Conservation (phyloP, 495 filamentous ascomycete species). For the Penicillium parvum region DNA sequence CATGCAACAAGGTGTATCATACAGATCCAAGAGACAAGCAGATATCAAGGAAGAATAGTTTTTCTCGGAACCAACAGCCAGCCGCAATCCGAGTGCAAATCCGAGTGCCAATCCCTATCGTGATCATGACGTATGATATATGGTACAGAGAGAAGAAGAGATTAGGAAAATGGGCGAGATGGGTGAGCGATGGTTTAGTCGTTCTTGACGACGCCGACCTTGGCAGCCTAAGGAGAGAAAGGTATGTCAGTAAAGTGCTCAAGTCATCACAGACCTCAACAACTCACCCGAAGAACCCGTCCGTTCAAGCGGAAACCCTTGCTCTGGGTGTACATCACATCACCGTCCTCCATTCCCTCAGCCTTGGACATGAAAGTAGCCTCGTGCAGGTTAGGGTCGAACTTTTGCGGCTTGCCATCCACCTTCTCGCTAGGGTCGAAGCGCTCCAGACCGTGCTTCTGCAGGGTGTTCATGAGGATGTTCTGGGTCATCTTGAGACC, state of each 20-base stretch:
- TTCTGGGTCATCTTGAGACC: constrained; percentile 91
- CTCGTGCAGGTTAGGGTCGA: constrained; percentile 95
- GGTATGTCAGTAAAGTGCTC: constrained; percentile 11
- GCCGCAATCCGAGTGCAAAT: too few species aligned
- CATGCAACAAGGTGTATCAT: constrained; percentile 40
- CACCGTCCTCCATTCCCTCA: constrained; percentile 80
- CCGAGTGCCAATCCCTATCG: constrained; percentile 26
- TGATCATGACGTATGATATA: constrained; percentile 40
- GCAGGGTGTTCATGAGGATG: constrained; percentile 81
- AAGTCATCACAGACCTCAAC: background rate
- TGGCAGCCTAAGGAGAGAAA: constrained; percentile 57
- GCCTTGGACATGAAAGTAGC: constrained; percentile 88
- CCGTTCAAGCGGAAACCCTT: constrained; percentile 94
- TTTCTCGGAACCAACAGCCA: constrained; percentile 23
- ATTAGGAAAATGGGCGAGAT: constrained; percentile 7
- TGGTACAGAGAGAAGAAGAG: constrained; percentile 37
- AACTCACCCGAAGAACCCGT: constrained; percentile 69
- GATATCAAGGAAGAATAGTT: constrained; percentile 21
- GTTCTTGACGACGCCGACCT: constrained; percentile 88
- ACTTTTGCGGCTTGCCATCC: constrained; percentile 55
- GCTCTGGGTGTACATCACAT: constrained; percentile 86
- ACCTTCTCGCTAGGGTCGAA: constrained; percentile 68
- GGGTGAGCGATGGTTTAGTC: constrained; percentile 33
- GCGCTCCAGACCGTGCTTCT: constrained; percentile 90
- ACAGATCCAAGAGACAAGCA: constrained; percentile 32